These are phyloP conservation scores for Xerocomellus amylosporus DNA, from an alignment of 768 basidiomycete species.

Conservation along the genomic window DNA sequence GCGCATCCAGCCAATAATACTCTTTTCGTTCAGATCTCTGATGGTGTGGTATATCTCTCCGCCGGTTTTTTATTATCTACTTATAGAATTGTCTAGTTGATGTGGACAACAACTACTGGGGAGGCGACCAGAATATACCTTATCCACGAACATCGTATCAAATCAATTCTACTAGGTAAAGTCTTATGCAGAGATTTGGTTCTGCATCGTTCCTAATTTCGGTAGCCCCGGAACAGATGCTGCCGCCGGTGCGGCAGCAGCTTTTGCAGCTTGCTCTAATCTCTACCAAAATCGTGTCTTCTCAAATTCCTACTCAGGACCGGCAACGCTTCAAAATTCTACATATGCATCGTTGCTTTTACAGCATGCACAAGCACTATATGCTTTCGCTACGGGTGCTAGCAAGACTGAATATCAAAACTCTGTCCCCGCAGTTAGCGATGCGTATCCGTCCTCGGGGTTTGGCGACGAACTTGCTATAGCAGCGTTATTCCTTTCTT, in stretches of 20 bases:
- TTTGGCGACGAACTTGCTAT: constrained; percentile 74
- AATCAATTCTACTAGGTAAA: constrained; percentile 64
- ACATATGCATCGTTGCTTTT: constrained; percentile 71
- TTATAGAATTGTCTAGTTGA: constrained; percentile 39
- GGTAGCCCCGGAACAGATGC: constrained; percentile 82
- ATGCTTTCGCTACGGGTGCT: constrained; percentile 70
- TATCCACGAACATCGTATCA: constrained; percentile 70
- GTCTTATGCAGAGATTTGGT: neutral
- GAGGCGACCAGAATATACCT: constrained; percentile 78
- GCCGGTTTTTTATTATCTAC: neutral
- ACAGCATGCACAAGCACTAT: constrained; percentile 71
- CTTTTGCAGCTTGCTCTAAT: constrained; percentile 82
- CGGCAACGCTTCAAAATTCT: constrained; percentile 67
- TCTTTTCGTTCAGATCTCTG: constrained; percentile 75
- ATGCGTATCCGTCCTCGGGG: constrained; percentile 67
- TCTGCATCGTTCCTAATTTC: neutral
- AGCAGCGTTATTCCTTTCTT: constrained; percentile 73
- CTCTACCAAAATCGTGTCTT: constrained; percentile 68
- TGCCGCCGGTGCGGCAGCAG: constrained; percentile 79
- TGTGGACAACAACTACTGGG: constrained; percentile 83
- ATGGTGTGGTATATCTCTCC: constrained; percentile 38
- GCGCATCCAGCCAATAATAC: constrained; percentile 74
- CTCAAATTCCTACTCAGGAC: constrained; percentile 50
- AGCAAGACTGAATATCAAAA: constrained; percentile 62
- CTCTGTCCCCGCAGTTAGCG: constrained; percentile 60